Evolutionary conservation across 768 basidiomycete species (phyloP).

Genomic region (Collybiopsis luxurians): DNA sequence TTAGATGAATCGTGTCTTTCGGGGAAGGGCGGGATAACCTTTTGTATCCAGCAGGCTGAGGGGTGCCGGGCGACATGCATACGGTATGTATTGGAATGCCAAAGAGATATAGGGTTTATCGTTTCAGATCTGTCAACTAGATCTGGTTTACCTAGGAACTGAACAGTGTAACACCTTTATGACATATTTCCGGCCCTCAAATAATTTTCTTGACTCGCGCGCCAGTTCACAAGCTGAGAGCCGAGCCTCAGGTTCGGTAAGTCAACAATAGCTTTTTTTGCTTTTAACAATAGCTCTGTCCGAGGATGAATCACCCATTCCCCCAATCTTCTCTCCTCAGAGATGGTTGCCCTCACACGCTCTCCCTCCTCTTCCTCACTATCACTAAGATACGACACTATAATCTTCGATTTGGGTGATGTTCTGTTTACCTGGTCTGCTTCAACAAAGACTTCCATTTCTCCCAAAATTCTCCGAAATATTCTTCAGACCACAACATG

Average conservation of each 20-base stretch:
- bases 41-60: too few relatives aligned
- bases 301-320: background rate
- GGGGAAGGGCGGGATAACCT: too few relatives aligned
- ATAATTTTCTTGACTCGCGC: background rate
- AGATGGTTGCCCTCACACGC: slow-evolving; percentile 2
- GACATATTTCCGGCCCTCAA: too few relatives aligned
- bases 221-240: background rate
- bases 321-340: background rate
- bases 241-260: slow-evolving; percentile 5
- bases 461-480: slow-evolving; percentile 34
- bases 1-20: too few relatives aligned
- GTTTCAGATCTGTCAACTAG: too few relatives aligned
- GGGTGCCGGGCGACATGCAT: too few relatives aligned
- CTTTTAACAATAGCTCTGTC: slow-evolving; percentile 1
- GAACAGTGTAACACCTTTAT: too few relatives aligned
- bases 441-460: slow-evolving; percentile 39
- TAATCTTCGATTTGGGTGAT: slow-evolving; percentile 56
- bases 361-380: background rate
- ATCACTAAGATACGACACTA: slow-evolving; percentile 19
- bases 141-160: too few relatives aligned
- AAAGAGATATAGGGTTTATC: too few relatives aligned
- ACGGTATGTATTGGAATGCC: too few relatives aligned
- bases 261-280: slow-evolving; percentile 6
- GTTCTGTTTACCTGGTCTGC: slow-evolving; percentile 56
- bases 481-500: slow-evolving; percentile 47